Conservation (phyloP, 345 rosid species). For the Citrus inodora region DNA sequence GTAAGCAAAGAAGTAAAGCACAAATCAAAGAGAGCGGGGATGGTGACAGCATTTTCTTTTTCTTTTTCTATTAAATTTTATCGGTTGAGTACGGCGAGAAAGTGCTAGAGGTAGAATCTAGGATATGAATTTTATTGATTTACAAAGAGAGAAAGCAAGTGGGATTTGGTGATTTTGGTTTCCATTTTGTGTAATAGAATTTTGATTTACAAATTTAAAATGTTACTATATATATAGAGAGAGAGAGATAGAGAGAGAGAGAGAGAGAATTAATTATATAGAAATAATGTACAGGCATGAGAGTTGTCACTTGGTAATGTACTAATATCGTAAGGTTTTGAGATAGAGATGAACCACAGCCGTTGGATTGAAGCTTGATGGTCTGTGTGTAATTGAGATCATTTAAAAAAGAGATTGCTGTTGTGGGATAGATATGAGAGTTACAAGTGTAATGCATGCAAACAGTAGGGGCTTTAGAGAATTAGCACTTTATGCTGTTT, state of each 20-base stretch:
- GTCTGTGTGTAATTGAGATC: not conserved
- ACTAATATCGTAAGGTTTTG: too few species aligned
- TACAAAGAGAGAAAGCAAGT: slow-evolving; percentile 16
- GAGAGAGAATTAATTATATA: too few species aligned
- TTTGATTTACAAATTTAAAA: not conserved
- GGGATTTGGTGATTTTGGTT: slow-evolving; percentile 19
- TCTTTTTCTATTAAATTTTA: not conserved
- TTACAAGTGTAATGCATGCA: not conserved
- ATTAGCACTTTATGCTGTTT: too few species aligned
- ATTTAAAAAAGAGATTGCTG: not conserved
- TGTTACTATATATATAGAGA: not conserved
- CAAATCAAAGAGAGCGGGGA: slow-evolving; percentile 49
- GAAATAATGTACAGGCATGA: not conserved
- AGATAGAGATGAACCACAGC: not conserved
- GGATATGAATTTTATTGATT: not conserved
- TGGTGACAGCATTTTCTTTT: slow-evolving; percentile 45
- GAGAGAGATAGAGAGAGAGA: accelerated
- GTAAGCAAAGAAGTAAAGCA: slow-evolving; percentile 59
- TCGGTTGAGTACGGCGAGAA: slow-evolving; percentile 2
- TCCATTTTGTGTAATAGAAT: not conserved
- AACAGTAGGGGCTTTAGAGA: not conserved
- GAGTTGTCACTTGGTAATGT: not conserved
- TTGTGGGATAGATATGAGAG: not conserved
- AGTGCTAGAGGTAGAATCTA: not conserved
- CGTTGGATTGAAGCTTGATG: not conserved